Percentiles rank a stretch among this genome's conserved stretches.
phyloP scores from a whole-genome alignment of 140 eudicot species.

The Anethum foeniculum region DNA sequence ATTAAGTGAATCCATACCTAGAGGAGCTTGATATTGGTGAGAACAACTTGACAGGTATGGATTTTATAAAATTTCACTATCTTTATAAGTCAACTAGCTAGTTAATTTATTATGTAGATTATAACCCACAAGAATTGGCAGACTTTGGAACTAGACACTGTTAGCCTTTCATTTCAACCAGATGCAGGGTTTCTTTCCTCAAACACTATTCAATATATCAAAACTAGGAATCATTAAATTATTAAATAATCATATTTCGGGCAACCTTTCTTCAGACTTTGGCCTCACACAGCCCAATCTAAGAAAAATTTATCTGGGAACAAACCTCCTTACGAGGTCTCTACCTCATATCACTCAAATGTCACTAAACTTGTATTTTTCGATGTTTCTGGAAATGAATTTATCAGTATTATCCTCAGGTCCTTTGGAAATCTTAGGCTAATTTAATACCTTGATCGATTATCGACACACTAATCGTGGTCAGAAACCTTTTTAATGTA shows the following conservation, averaged over 20 bases:
- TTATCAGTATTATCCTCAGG: conserved; percentile 13
- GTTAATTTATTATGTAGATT: not conserved
- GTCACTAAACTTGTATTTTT: conserved; percentile 2
- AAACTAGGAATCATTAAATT: not conserved
- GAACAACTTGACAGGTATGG: conserved; percentile 14
- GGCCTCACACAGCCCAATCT: conserved; percentile 11
- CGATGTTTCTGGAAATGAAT: not conserved
- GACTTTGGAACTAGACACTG: not conserved
- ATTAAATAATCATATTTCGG: not conserved
- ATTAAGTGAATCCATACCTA: conserved; percentile 3
- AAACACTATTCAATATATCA: conserved; percentile 21
- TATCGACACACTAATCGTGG: no score
- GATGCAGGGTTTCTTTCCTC: conserved; percentile 1
- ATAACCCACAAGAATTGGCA: conserved; percentile 3
- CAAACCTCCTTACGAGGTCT: not conserved
- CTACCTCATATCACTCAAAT: conserved; percentile 16
- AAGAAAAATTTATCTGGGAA: not conserved
- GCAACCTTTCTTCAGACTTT: conserved; percentile 13
- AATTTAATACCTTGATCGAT: no score
- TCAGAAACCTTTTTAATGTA: no score
- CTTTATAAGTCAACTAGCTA: no score
- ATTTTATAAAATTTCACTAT: not conserved
- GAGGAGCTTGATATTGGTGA: not conserved
- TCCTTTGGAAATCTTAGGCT: conserved; percentile 5
- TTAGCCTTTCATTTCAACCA: not conserved